Percentiles rank a stretch among this genome's conserved stretches.
Conservation (phyloP, 164 flowering plant genomes). For the Cinnamomum micranthum region DNA sequence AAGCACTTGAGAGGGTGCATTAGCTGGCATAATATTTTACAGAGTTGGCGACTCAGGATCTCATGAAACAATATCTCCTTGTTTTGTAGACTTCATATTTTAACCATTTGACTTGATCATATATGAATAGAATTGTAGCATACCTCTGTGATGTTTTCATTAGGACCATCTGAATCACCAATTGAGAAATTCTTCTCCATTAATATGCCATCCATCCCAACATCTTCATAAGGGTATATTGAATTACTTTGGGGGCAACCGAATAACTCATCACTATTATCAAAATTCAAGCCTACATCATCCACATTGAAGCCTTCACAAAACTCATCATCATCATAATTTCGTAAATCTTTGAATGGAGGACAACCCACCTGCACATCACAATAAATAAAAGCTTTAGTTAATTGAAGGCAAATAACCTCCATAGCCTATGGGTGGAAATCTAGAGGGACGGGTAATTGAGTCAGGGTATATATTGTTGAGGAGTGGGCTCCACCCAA, state of each 20-base stretch:
- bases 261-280: slow-evolving; percentile 29
- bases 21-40: no score
- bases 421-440: no score
- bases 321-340: slow-evolving; percentile 29
- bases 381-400: background rate
- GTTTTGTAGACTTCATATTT: no score
- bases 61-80: no score
- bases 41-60: no score
- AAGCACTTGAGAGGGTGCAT: no score
- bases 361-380: slow-evolving; percentile 29
- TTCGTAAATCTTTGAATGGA: slow-evolving; percentile 29
- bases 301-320: slow-evolving; percentile 40
- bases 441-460: no score
- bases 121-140: background rate
- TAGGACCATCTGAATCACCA: slow-evolving; percentile 33
- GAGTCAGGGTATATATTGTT: no score
- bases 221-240: slow-evolving; percentile 26
- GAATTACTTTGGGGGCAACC: slow-evolving; percentile 31
- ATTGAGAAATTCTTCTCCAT: slow-evolving; percentile 42
- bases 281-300: slow-evolving; percentile 36
- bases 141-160: slow-evolving; percentile 53
- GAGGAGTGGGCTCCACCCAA: no score
- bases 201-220: slow-evolving; percentile 32
- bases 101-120: no score
- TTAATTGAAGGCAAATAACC: no score